Percentiles rank a stretch among this genome's conserved stretches.
These are phyloP conservation scores for Euphorbia lathyris DNA, from an alignment of 345 rosid genomes.

Conservation along the genomic window DNA sequence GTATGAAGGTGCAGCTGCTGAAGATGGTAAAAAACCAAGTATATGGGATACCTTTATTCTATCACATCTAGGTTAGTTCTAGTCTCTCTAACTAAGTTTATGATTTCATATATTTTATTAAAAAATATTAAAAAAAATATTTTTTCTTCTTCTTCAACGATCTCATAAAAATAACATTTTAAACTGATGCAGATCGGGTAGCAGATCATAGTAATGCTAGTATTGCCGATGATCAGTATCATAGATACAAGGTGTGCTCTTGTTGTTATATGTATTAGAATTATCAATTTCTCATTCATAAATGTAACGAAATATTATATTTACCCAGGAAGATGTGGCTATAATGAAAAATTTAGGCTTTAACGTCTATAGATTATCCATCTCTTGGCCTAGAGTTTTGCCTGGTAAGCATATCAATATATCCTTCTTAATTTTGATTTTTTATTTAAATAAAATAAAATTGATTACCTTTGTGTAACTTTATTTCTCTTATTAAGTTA, in stretches of 20 bases:
- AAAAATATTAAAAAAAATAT: too few relatives aligned
- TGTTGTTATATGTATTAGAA: not conserved
- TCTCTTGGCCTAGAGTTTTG: constrained; percentile 1
- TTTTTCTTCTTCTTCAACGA: too few relatives aligned
- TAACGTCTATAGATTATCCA: not conserved
- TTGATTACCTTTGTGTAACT: not conserved
- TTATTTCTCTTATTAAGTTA: not conserved
- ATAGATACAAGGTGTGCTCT: not conserved
- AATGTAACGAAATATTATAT: not conserved
- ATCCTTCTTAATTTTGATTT: not conserved
- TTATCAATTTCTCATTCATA: not conserved
- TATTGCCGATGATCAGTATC: not conserved
- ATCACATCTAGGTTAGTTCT: not conserved
- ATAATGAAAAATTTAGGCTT: not conserved
- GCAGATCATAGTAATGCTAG: not conserved
- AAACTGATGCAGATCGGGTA: not conserved
- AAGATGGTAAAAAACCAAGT: not conserved
- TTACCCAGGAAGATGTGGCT: not conserved
- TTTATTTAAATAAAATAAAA: not conserved
- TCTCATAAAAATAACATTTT: too few relatives aligned
- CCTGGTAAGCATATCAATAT: not conserved
- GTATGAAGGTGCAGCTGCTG: not conserved
- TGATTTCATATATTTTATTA: not conserved
- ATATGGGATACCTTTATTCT: not conserved
- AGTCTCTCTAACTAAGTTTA: too few relatives aligned